Conservation (phyloP, 2,329 filamentous ascomycete species). For the Chlorencoelia australis region DNA sequence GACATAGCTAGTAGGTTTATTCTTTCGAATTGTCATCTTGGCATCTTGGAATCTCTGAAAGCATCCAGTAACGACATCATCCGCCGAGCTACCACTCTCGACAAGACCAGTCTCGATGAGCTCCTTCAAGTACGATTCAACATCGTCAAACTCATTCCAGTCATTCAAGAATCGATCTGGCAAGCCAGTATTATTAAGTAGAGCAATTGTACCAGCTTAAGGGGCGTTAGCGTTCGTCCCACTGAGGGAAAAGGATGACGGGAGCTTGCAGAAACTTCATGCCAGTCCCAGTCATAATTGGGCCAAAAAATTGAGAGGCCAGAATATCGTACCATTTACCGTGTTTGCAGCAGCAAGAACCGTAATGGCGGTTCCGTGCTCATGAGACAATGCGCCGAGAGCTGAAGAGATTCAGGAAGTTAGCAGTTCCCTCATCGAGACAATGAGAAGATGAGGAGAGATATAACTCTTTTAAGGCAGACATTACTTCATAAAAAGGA, state of each 20-base stretch:
- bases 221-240: too few species aligned
- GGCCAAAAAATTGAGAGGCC: too few species aligned
- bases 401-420: too few species aligned
- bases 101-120: slow-evolving; percentile 10
- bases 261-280: too few species aligned
- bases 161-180: slow-evolving; percentile 15
- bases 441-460: too few species aligned
- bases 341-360: slow-evolving; percentile 18
- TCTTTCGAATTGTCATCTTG: slow-evolving; percentile 7
- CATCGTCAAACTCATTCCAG: slow-evolving; percentile 15
- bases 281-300: too few species aligned
- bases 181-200: slow-evolving; percentile 16
- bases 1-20: slow-evolving; percentile 7
- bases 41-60: slow-evolving; percentile 9
- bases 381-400: slow-evolving; percentile 10
- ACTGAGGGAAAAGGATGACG: too few species aligned
- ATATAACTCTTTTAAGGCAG: too few species aligned
- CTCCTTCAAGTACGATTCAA: slow-evolving; percentile 11
- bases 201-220: slow-evolving; percentile 13
- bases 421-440: too few species aligned
- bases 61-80: slow-evolving; percentile 9
- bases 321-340: too few species aligned
- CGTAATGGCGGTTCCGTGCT: slow-evolving; percentile 12
- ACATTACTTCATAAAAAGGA: too few species aligned
- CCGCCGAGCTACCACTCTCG: slow-evolving; percentile 3